Conservation (phyloP, 495 filamentous ascomycete genomes). For the Penicillium atrosanguineum region DNA sequence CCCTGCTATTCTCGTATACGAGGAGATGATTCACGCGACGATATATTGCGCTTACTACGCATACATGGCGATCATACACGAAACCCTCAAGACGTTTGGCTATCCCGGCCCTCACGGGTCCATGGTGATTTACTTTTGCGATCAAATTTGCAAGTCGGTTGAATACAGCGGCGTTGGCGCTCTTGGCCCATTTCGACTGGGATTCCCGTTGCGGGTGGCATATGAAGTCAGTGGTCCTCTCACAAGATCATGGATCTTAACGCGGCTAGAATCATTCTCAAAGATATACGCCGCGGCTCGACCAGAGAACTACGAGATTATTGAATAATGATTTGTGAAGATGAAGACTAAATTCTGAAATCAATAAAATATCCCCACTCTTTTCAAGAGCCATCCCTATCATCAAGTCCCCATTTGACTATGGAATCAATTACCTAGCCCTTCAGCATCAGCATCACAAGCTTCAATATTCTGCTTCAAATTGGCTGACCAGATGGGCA, state of each 20-base stretch:
- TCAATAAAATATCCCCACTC: background rate
- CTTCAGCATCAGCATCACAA: slow-evolving; percentile 9
- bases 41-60: slow-evolving; percentile 34
- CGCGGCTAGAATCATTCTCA: slow-evolving; percentile 24
- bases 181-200: slow-evolving; percentile 34
- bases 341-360: background rate
- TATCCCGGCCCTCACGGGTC: slow-evolving; percentile 28
- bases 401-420: background rate
- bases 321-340: background rate
- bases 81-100: slow-evolving; percentile 23
- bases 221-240: slow-evolving; percentile 28
- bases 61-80: slow-evolving; percentile 34
- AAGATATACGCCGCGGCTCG: slow-evolving; percentile 26
- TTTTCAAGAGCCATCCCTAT: background rate
- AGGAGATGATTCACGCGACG: slow-evolving; percentile 22
- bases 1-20: slow-evolving; percentile 26
- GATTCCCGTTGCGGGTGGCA: slow-evolving; percentile 31
- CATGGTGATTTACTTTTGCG: slow-evolving; percentile 29
- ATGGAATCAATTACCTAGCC: slow-evolving; percentile 2
- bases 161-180: slow-evolving; percentile 29
- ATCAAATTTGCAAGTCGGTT: slow-evolving; percentile 37
- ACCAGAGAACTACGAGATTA: slow-evolving; percentile 20
- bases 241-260: slow-evolving; percentile 28
- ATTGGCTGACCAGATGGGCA: slow-evolving; percentile 18
- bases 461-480: background rate